Evolutionary conservation across 2,329 filamentous ascomycete genomes (phyloP).

Genomic region (Fusarium algeriense): DNA sequence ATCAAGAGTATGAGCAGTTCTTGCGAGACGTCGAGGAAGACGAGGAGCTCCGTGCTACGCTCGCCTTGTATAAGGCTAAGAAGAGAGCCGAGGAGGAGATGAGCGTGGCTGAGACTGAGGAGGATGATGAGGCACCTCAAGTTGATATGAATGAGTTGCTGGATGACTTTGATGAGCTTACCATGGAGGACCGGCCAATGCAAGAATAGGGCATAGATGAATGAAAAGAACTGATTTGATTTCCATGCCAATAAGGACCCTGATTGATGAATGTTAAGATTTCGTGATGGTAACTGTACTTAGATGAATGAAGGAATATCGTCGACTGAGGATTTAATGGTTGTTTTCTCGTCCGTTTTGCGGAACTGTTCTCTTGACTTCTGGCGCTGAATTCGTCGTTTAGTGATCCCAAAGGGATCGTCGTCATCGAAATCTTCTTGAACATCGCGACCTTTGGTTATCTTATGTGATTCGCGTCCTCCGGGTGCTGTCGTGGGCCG

Average conservation of each 20-base stretch:
- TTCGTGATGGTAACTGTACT: slow-evolving; percentile 9
- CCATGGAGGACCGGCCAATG: slow-evolving; percentile 50
- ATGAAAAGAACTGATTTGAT: slow-evolving; percentile 44
- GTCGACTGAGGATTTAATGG: slow-evolving; percentile 41
- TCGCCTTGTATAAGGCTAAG: slow-evolving; percentile 86
- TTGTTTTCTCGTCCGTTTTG: slow-evolving; percentile 28
- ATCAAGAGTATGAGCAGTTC: slow-evolving; percentile 97
- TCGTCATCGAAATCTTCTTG: slow-evolving; percentile 48
- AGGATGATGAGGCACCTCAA: slow-evolving; percentile 74
- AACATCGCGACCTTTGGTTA: neutral
- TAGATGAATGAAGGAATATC: slow-evolving; percentile 56
- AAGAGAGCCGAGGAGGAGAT: slow-evolving; percentile 69
- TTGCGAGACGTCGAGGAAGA: slow-evolving; percentile 97
- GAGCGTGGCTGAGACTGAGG: slow-evolving; percentile 74
- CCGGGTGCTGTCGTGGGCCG: slow-evolving; percentile 13
- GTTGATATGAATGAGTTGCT: slow-evolving; percentile 85
- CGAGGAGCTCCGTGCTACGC: slow-evolving; percentile 82
- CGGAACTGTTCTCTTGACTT: slow-evolving; percentile 49
- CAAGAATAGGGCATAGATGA: slow-evolving; percentile 51
- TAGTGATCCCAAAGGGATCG: slow-evolving; percentile 53
- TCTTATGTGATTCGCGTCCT: neutral
- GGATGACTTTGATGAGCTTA: slow-evolving; percentile 91
- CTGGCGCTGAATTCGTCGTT: slow-evolving; percentile 48
- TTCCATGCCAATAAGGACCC: neutral
- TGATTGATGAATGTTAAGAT: neutral